Evolutionary conservation across 371 early-diverging fungal genomes (phyloP).

Genomic region (Circinella minor): DNA sequence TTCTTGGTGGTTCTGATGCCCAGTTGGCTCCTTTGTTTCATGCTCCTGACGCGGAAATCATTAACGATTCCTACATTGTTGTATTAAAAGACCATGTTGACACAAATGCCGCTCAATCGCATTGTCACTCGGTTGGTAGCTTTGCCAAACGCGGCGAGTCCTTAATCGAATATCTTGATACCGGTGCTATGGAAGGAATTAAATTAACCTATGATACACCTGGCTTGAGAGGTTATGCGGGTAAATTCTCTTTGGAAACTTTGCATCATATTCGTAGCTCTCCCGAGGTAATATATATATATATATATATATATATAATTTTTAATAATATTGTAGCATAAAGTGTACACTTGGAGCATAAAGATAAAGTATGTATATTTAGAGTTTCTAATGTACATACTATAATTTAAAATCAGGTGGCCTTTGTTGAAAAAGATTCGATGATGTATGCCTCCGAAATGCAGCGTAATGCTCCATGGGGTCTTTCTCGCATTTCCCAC

Average conservation of each 20-base stretch:
- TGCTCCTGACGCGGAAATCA: slow-evolving; percentile 63
- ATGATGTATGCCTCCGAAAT: slow-evolving; percentile 74
- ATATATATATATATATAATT: too few species aligned
- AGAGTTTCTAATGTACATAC: neutral
- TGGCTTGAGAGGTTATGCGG: slow-evolving; percentile 81
- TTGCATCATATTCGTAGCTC: slow-evolving; percentile 72
- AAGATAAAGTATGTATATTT: neutral
- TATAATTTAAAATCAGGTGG: slow-evolving; percentile 58
- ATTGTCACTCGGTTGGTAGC: slow-evolving; percentile 37
- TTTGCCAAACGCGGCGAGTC: slow-evolving; percentile 17
- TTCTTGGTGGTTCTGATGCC: slow-evolving; percentile 1
- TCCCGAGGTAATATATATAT: slow-evolving; percentile 35
- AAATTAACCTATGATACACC: slow-evolving; percentile 77
- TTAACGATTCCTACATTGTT: slow-evolving; percentile 85
- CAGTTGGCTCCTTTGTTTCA: slow-evolving; percentile 68
- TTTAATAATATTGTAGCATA: neutral
- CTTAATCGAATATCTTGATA: slow-evolving; percentile 26
- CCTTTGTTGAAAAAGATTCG: slow-evolving; percentile 88
- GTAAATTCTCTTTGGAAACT: slow-evolving; percentile 69
- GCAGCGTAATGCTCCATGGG: slow-evolving; percentile 89
- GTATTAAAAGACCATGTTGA: slow-evolving; percentile 72
- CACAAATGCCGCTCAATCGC: slow-evolving; percentile 27
- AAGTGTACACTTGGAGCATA: neutral
- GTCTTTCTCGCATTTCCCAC: slow-evolving; percentile 87
- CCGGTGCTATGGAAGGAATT: slow-evolving; percentile 54